phyloP scores from a whole-genome alignment of 805 yeast species.

The Monosporozyma servazzii region DNA sequence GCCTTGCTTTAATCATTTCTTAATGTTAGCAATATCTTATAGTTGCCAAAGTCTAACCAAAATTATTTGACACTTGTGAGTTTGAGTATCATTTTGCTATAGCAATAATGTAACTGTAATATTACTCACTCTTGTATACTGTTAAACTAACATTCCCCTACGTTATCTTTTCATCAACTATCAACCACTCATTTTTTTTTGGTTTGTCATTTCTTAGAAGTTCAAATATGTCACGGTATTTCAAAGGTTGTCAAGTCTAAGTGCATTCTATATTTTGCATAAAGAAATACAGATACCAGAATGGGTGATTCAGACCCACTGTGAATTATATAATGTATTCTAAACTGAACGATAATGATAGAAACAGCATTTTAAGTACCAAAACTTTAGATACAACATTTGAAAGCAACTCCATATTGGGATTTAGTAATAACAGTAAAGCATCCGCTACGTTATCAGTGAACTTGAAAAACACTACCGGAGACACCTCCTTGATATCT shows the following conservation, averaged over 20 bases:
- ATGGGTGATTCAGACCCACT: neutral
- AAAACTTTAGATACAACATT: neutral
- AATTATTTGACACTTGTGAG: no score
- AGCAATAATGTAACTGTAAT: no score
- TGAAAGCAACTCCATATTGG: neutral
- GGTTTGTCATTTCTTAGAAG: no score
- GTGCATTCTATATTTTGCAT: neutral
- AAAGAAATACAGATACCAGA: neutral
- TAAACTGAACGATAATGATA: neutral
- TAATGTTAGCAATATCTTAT: no score
- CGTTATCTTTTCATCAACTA: no score
- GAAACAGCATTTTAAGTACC: neutral
- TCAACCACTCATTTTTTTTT: no score
- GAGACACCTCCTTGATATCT: slow-evolving; percentile 1
- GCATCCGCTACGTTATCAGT: slow-evolving; percentile 7
- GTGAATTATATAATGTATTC: neutral
- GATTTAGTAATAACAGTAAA: neutral
- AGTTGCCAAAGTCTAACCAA: no score
- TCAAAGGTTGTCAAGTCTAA: neutral
- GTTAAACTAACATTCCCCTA: no score
- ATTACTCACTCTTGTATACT: no score
- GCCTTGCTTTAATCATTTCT: no score
- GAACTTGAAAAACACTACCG: slow-evolving; percentile 6
- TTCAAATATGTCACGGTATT: no score
- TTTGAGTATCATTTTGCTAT: no score